Conservation (phyloP, 2,329 filamentous ascomycete species). For the Microdochium nivale region DNA sequence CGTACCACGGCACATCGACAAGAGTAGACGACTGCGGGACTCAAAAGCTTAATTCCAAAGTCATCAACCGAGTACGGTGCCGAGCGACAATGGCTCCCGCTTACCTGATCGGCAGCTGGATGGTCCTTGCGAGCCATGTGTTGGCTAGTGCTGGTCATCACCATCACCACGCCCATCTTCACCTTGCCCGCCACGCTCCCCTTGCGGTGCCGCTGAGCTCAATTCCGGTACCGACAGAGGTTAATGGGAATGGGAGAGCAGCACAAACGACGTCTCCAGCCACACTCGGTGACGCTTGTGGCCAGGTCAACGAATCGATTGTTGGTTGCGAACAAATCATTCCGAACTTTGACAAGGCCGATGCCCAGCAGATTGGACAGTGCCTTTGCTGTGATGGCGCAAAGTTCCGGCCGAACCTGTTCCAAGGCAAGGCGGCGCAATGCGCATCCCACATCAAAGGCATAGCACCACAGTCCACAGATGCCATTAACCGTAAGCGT, state of each 20-base stretch:
- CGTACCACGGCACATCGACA: neutral
- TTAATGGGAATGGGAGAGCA: neutral
- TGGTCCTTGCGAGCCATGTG: neutral
- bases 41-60: neutral
- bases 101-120: neutral
- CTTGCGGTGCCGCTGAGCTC: neutral
- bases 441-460: slow-evolving; percentile 3
- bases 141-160: neutral
- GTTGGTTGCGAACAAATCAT: slow-evolving; percentile 1
- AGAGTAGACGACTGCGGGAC: neutral
- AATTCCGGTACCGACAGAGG: neutral
- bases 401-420: slow-evolving; percentile 1
- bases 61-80: neutral
- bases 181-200: neutral
- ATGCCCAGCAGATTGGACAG: slow-evolving; percentile 1
- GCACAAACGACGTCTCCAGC: neutral
- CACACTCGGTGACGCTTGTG: neutral
- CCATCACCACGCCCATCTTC: neutral
- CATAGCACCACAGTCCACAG: slow-evolving; percentile 1
- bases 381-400: slow-evolving; percentile 6
- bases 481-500: slow-evolving; percentile 2
- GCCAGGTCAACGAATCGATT: neutral
- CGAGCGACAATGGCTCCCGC: neutral
- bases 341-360: slow-evolving; percentile 1
- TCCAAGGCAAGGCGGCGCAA: slow-evolving; percentile 3